These are phyloP conservation scores for Aspergillus amoenus DNA, from an alignment of 2,329 filamentous ascomycete species.

Conservation along the genomic window DNA sequence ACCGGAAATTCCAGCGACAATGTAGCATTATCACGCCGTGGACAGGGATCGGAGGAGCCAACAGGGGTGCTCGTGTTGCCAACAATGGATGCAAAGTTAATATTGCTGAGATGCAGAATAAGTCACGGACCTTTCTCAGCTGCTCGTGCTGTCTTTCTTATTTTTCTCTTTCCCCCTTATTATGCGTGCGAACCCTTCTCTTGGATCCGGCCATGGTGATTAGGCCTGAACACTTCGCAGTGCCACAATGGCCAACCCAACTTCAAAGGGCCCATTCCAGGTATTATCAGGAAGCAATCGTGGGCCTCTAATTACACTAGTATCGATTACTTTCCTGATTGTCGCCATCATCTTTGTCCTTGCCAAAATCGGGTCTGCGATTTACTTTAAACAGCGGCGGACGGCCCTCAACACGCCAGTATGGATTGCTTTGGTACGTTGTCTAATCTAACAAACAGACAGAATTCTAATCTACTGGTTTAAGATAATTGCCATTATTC, in stretches of 20 bases:
- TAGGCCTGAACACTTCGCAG: not conserved
- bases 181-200: not conserved
- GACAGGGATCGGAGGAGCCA: no score
- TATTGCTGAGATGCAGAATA: not conserved
- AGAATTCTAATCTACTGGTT: not conserved
- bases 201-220: not conserved
- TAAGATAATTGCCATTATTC: conserved; percentile 7
- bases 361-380: conserved; percentile 13
- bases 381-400: conserved; percentile 19
- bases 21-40: no score
- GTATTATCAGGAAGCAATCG: conserved; percentile 11
- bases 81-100: not conserved
- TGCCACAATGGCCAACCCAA: conserved; percentile 9
- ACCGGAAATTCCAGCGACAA: no score
- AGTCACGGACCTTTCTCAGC: no score
- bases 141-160: not conserved
- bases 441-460: not conserved
- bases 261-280: conserved; percentile 4
- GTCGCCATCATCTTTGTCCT: conserved; percentile 13
- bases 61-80: no score
- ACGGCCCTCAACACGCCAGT: conserved; percentile 14
- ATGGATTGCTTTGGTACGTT: conserved; percentile 16
- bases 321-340: conserved; percentile 15
- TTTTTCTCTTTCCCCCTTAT: not conserved
- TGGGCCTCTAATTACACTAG: conserved; percentile 13